Percentiles rank a stretch among this genome's conserved stretches.
phyloP scores from a whole-genome alignment of 108 stramenopile species.

The Fragilariopsis cylindrus region DNA sequence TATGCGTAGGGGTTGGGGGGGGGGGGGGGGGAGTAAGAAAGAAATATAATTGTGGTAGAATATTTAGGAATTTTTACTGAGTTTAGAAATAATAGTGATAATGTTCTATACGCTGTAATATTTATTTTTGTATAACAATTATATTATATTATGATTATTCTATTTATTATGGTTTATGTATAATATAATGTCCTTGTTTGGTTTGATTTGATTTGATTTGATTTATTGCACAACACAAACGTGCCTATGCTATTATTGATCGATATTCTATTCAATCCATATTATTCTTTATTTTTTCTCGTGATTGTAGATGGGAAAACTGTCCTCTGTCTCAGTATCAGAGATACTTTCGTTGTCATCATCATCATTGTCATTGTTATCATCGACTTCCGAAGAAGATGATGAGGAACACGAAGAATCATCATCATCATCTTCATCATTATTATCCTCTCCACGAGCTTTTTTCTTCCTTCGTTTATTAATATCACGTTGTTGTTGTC shows the following conservation, averaged over 20 bases:
- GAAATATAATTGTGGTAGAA: too few relatives aligned
- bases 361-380: background rate
- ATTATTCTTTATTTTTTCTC: background rate
- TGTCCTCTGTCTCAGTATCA: slow-evolving; percentile 32
- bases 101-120: too few relatives aligned
- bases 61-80: too few relatives aligned
- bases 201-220: background rate
- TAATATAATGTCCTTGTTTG: too few relatives aligned
- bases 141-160: too few relatives aligned
- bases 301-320: slow-evolving; percentile 18
- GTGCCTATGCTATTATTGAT: background rate
- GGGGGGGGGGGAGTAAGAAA: too few relatives aligned
- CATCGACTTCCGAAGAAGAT: background rate
- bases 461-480: background rate
- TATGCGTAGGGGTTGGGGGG: too few relatives aligned
- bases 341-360: background rate
- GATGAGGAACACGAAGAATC: too few relatives aligned
- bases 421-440: background rate
- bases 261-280: background rate
- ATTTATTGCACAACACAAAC: background rate
- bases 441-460: background rate
- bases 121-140: too few relatives aligned
- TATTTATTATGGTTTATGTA: too few relatives aligned
- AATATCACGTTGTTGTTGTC: background rate
- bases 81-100: too few relatives aligned